phyloP scores from a whole-genome alignment of 2,329 filamentous ascomycete genomes.

The Penicillium vulpinum region DNA sequence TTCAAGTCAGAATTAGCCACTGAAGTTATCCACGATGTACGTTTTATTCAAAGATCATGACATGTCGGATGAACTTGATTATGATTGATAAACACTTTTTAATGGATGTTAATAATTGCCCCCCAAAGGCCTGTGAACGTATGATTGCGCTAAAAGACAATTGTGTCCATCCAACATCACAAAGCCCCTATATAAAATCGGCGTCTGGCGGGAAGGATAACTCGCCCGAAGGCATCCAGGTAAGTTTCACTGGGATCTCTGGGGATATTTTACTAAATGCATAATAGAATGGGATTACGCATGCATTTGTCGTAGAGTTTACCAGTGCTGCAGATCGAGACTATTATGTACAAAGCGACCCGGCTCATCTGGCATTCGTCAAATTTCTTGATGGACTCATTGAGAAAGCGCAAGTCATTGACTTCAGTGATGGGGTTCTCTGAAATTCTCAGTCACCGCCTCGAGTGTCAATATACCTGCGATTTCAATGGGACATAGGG shows the following conservation, averaged over 20 bases:
- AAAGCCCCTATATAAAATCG: conserved; percentile 61
- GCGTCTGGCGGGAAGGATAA: conserved; percentile 62
- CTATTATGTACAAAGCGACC: conserved; percentile 68
- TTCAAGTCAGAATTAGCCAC: conserved; percentile 57
- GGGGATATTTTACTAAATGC: not conserved
- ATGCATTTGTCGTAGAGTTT: conserved; percentile 70
- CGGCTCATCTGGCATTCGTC: conserved; percentile 63
- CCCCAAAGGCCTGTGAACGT: conserved; percentile 52
- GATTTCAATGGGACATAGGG: not conserved
- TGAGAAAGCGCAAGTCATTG: conserved; percentile 39
- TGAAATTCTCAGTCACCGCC: not conserved
- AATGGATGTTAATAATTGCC: not conserved
- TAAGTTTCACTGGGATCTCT: conserved; percentile 34
- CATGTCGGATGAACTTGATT: not conserved
- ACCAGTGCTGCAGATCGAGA: conserved; percentile 62
- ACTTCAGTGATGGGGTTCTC: conserved; percentile 33
- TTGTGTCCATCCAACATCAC: conserved; percentile 61
- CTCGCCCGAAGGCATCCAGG: conserved; percentile 61
- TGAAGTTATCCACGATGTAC: conserved; percentile 58
- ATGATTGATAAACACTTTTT: not conserved
- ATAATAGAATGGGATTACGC: conserved; percentile 59
- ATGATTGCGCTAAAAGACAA: conserved; percentile 59
- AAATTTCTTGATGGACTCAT: conserved; percentile 38
- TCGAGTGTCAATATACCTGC: not conserved
- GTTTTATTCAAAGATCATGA: conserved; percentile 20